A percentile compares a stretch with the other conserved stretches of the same genome.
Evolutionary conservation across 345 rosid genomes (phyloP).

Genomic region (Raphanus sativus): DNA sequence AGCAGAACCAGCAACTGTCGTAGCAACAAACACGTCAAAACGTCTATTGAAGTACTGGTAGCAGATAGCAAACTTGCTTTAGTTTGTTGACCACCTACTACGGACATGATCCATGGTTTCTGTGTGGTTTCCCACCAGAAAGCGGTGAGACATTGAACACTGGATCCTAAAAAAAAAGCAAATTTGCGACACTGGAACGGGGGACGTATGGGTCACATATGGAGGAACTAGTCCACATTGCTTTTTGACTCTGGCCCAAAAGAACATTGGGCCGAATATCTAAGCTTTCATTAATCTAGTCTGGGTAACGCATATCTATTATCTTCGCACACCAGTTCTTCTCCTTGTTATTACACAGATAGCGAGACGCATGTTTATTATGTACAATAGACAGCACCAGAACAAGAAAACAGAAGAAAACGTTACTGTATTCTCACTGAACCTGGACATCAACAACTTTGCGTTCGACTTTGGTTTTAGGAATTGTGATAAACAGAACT

Average conservation of each 20-base stretch:
- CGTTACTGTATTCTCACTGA: slow-evolving; percentile 15
- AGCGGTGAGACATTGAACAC: too few relatives aligned
- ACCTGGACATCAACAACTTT: slow-evolving; percentile 51
- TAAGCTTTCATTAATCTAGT: neutral
- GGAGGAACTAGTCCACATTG: too few relatives aligned
- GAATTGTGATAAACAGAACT: slow-evolving; percentile 60
- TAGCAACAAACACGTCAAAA: too few relatives aligned
- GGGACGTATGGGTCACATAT: too few relatives aligned
- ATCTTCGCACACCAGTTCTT: neutral
- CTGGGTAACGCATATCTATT: neutral
- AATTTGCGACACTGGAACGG: too few relatives aligned
- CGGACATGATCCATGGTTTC: too few relatives aligned
- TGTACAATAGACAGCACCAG: neutral
- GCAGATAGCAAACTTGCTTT: too few relatives aligned
- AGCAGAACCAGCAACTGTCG: too few relatives aligned
- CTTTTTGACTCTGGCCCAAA: neutral
- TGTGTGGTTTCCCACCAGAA: too few relatives aligned
- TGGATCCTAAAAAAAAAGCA: too few relatives aligned
- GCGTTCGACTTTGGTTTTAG: slow-evolving; percentile 62
- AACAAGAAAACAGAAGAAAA: neutral
- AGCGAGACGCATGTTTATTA: neutral
- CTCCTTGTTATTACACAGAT: neutral
- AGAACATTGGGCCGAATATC: neutral
- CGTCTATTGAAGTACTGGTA: too few relatives aligned
- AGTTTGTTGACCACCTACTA: too few relatives aligned